Base-by-base conservation (phyloP, 371 early-diverging fungal species). In the Rhizopus stolonifer region DNA sequence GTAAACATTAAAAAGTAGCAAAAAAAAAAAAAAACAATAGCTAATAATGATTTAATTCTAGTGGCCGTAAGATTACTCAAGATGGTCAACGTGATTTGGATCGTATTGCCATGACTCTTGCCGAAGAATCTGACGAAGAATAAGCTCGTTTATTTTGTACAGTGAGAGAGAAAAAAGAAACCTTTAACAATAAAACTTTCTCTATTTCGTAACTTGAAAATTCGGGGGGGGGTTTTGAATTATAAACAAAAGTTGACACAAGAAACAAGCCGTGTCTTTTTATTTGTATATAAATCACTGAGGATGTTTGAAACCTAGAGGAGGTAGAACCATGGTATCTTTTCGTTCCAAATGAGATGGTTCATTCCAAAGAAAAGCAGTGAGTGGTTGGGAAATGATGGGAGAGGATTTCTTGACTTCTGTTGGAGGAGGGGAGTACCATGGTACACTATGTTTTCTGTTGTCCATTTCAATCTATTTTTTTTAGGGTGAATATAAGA, bases 61-160 rank as follows among this genome's bases (percentile, higher is more conserved):
- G 88, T 74, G 90, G 91, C 59, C 89, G 91, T 71, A 79, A 72
- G 69, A 82, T 90, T 73, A 84, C 91, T 66, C 74, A 79, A 52
- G 81, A 80, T 60, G 92, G 91, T 61, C 91, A 86, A 77, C 83
- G 88, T 69, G 91, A 91, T 69, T 81, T 91, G 65, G 91, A 91
- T 67, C 83, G 82, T 67, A 84, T 87, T 54, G 85, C 85, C 52
- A 62, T 63, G 68, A 68, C 67, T 32, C 62, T 66, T 25, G 58
- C 61, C 39, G 62, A 61, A 48, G 61, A 66, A 43, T 52, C 61
- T 39, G 67, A 66, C 21, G 60, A 65, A 51, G 60, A 60, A 31
- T 60, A 60, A 60, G 54, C 22, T n/a, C n/a, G n/a, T n/a, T n/a
- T n/a, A n/a, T n/a, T n/a, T n/a, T n/a, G n/a, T n/a, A n/a, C n/a